Evolutionary conservation across 2,329 filamentous ascomycete genomes (phyloP), one percentile per base, ranked within the genome.

Genomic region (Diplodia corticola): DNA sequence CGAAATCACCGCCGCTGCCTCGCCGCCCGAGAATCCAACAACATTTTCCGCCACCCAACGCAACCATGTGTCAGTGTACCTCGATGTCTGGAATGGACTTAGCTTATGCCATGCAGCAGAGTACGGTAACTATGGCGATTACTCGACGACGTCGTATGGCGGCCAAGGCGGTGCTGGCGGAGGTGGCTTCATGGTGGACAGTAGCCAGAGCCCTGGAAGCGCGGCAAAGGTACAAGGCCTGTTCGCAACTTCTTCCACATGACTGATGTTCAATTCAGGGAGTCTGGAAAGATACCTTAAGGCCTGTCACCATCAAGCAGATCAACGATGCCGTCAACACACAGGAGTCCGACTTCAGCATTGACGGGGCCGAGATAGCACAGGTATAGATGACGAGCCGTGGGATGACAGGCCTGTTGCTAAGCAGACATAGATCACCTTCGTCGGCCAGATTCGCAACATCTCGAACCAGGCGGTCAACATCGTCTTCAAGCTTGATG

Each of bases 251-350:
- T 7, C 9, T 4, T 5, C 28, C 28, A 1, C 35, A 35, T 35
- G 9, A 46, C 46, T 61, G 20, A 59, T n/a, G 1, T 26, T 28
- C 15, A 10, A 33, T n/a, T 15, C 67, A 88, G 84, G 81, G 82
- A 68, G 90, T 90, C 76, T 85, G 86, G 71, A 91, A 96, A 79
- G 92, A 97, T 73, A 93, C 92, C 22, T 86, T 99, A 63, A 91
- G 95, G 51, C 93, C 95, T 0, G 91, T 97, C 54, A 99, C 95
- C 12, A 92, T 98, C 80, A 97, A 97, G 79, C 95, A 99, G 80
- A 86, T 97, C 67, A 83, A 93, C 74, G 92, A 96, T 69, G 91
- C 92, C 69, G 85, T 90, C 69, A 86, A 89, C 46, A 89, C 91
- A 76, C 87, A 88, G 2, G 87, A 89, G 67, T 88, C 88, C 65